Evolutionary conservation across 441 rosid species (phyloP).

Genomic region (Populus hybrid): DNA sequence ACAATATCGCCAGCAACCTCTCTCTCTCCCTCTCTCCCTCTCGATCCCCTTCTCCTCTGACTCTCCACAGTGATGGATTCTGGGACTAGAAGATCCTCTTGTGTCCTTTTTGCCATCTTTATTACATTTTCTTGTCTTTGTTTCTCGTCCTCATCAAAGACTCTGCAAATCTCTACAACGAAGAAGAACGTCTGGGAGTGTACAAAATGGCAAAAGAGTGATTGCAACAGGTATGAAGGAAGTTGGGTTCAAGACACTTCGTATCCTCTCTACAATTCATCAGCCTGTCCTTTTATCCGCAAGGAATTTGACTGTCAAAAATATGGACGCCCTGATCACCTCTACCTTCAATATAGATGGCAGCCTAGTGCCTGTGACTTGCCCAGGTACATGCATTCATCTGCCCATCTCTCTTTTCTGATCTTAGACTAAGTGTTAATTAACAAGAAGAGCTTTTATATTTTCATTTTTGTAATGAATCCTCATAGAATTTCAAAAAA

Average conservation of each 20-base stretch:
- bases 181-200: not conserved
- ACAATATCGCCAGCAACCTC: too few relatives aligned
- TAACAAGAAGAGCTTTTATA: not conserved
- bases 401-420: not conserved
- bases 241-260: conserved; percentile 62
- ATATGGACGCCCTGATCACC: conserved; percentile 78
- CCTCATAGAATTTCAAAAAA: not conserved
- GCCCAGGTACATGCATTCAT: conserved; percentile 36
- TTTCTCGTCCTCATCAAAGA: not conserved
- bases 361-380: conserved; percentile 62
- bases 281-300: conserved; percentile 68
- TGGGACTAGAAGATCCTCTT: not conserved
- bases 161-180: too few relatives aligned
- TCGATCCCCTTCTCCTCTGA: not conserved
- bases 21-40: too few relatives aligned
- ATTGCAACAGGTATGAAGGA: conserved; percentile 56
- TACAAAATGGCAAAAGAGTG: not conserved
- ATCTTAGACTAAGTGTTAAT: too few relatives aligned
- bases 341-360: conserved; percentile 70
- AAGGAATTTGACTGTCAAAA: conserved; percentile 64
- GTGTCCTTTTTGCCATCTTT: not conserved
- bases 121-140: conserved; percentile 7
- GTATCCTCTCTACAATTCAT: conserved; percentile 59
- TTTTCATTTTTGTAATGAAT: not conserved
- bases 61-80: conserved; percentile 9